Evolutionary conservation across 2,329 filamentous ascomycete genomes (phyloP).

Genomic region (Aspergillus persii): DNA sequence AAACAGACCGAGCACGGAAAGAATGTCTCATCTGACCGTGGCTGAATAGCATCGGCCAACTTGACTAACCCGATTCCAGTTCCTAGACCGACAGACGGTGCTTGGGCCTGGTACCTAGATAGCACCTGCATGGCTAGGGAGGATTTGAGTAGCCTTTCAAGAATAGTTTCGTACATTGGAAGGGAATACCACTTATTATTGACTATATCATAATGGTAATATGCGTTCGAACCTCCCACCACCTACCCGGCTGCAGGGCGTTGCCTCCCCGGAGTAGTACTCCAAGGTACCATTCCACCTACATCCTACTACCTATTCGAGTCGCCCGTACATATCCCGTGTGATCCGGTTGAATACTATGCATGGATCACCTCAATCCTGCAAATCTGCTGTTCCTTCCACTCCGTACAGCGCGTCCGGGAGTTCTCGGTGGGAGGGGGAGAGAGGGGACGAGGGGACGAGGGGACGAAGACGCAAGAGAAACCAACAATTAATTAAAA

Average conservation of each 20-base stretch:
- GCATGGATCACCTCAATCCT: neutral
- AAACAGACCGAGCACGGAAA: neutral
- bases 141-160: neutral
- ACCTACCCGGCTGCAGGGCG: neutral
- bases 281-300: neutral
- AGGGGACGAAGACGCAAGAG: neutral
- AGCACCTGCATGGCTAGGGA: constrained; percentile 16
- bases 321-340: neutral
- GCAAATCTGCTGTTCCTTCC: neutral
- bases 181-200: neutral
- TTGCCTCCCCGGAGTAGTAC: neutral
- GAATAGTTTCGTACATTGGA: neutral
- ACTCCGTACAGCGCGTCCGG: too few species aligned
- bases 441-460: neutral
- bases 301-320: neutral
- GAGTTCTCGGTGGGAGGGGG: neutral
- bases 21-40: constrained; percentile 14
- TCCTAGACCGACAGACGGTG: constrained; percentile 15
- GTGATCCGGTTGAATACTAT: neutral
- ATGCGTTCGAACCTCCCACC: neutral
- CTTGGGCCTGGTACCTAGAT: constrained; percentile 16
- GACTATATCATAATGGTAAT: neutral
- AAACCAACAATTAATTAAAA: neutral
- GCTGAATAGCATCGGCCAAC: constrained; percentile 4
- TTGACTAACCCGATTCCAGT: constrained; percentile 16